Conservation (phyloP, 1,284 basidiomycete species). For the Moesziomyces parantarcticus region DNA sequence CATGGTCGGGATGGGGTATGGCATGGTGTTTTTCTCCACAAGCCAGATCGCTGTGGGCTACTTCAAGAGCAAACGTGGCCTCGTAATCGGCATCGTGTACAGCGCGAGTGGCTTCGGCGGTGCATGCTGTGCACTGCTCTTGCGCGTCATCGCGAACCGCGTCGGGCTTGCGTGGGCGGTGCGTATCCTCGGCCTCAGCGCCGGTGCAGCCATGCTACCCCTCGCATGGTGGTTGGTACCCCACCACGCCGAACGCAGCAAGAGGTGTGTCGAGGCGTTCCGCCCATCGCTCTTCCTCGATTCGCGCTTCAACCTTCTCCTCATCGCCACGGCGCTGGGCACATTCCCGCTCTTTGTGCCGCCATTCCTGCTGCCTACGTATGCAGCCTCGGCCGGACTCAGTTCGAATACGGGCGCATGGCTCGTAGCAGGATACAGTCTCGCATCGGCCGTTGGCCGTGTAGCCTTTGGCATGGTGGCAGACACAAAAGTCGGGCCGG, state of each 20-base stretch:
- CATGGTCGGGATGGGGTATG: conserved; percentile 44
- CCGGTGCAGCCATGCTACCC: conserved; percentile 22
- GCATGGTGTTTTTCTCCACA: conserved; percentile 42
- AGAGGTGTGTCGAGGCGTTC: conserved; percentile 26
- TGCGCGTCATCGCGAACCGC: conserved; percentile 48
- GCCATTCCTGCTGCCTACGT: conserved; percentile 68
- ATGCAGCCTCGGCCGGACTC: conserved; percentile 61
- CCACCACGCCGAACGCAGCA: conserved; percentile 19
- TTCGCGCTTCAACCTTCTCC: conserved; percentile 61
- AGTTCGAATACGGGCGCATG: conserved; percentile 58
- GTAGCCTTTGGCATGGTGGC: conserved; percentile 49
- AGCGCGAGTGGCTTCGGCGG: conserved; percentile 66
- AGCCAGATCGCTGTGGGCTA: conserved; percentile 56
- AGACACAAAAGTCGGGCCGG: conserved; percentile 45
- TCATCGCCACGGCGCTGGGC: conserved; percentile 61
- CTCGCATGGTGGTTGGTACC: conserved; percentile 39
- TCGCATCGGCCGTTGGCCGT: conserved; percentile 46
- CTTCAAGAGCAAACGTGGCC: conserved; percentile 61
- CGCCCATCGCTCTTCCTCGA: conserved; percentile 57
- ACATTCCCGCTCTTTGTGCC: conserved; percentile 68
- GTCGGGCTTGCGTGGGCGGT: conserved; percentile 61
- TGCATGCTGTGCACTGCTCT: conserved; percentile 57
- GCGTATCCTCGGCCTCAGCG: conserved; percentile 38
- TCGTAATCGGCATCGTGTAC: conserved; percentile 67
- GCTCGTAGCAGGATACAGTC: conserved; percentile 54